Conservation (phyloP, 1,284 basidiomycete species). For the Puccinia coronata region DNA sequence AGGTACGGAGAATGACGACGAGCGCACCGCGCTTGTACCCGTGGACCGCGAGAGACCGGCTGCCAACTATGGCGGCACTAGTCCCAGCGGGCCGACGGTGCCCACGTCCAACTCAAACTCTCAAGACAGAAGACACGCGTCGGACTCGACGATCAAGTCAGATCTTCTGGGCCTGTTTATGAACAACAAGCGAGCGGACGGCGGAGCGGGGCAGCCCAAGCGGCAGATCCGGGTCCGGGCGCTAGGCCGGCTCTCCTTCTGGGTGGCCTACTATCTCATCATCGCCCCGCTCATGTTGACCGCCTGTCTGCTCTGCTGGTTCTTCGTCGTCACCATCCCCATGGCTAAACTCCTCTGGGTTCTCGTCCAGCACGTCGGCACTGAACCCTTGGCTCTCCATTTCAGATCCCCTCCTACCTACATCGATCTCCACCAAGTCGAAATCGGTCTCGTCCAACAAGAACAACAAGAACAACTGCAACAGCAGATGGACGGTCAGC, state of each 20-base stretch:
- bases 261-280: slow-evolving; percentile 71
- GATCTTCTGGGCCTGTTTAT: slow-evolving; percentile 53
- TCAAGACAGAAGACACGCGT: slow-evolving; percentile 54
- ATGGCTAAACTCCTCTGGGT: slow-evolving; percentile 98
- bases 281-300: slow-evolving; percentile 85
- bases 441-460: slow-evolving; percentile 54
- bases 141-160: slow-evolving; percentile 51
- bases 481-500: slow-evolving; percentile 50
- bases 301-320: slow-evolving; percentile 89
- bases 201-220: slow-evolving; percentile 53
- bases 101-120: slow-evolving; percentile 44
- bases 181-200: slow-evolving; percentile 56
- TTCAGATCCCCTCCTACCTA: slow-evolving; percentile 79
- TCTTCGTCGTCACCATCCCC: slow-evolving; percentile 86
- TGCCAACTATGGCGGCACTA: slow-evolving; percentile 31
- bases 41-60: not conserved
- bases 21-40: not conserved
- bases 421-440: slow-evolving; percentile 56
- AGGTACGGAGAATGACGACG: slow-evolving; percentile 46
- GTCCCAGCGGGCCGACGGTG: slow-evolving; percentile 38
- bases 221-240: slow-evolving; percentile 58
- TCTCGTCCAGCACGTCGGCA: slow-evolving; percentile 78
- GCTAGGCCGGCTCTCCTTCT: slow-evolving; percentile 70
- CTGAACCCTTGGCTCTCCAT: slow-evolving; percentile 79
- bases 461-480: slow-evolving; percentile 53